Evolutionary conservation across 345 rosid genomes (phyloP).

Genomic region (Aurinia saxatilis): DNA sequence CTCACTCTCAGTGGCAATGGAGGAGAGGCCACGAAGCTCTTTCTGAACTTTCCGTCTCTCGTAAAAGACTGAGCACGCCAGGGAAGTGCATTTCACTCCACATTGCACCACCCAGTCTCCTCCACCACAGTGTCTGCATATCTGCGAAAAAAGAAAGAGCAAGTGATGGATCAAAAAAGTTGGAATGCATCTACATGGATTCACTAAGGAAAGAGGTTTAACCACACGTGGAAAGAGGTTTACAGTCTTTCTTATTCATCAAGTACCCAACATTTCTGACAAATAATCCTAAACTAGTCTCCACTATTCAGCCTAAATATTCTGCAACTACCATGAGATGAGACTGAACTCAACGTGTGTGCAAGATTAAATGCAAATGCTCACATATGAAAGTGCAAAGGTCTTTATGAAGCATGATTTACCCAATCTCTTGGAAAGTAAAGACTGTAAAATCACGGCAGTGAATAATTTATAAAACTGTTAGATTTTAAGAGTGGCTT

Average conservation of each 20-base stretch:
- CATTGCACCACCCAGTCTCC: slow-evolving; percentile 86
- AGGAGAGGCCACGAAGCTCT: slow-evolving; percentile 63
- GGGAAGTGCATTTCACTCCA: slow-evolving; percentile 82
- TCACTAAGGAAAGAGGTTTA: neutral
- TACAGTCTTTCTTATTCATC: neutral
- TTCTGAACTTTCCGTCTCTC: slow-evolving; percentile 91
- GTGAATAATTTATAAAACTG: neutral
- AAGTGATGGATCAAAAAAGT: slow-evolving; percentile 1
- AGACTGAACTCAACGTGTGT: neutral
- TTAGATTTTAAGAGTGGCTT: slow-evolving; percentile 27
- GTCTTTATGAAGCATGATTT: neutral
- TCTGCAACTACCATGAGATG: neutral
- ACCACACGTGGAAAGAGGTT: neutral
- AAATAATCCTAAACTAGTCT: neutral
- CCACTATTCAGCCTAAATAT: neutral
- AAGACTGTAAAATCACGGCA: neutral
- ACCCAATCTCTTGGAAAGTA: neutral
- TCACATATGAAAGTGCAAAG: neutral
- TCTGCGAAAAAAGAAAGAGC: slow-evolving; percentile 38
- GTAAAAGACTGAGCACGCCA: slow-evolving; percentile 83
- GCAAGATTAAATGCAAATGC: neutral
- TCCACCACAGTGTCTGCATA: slow-evolving; percentile 91
- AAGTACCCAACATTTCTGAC: neutral
- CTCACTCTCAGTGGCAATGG: slow-evolving; percentile 50
- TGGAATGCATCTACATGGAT: neutral